Evolutionary conservation across 352 stramenopile species (phyloP), one percentile per base, ranked within the genome.

Genomic region (Peronospora belbahrii): DNA sequence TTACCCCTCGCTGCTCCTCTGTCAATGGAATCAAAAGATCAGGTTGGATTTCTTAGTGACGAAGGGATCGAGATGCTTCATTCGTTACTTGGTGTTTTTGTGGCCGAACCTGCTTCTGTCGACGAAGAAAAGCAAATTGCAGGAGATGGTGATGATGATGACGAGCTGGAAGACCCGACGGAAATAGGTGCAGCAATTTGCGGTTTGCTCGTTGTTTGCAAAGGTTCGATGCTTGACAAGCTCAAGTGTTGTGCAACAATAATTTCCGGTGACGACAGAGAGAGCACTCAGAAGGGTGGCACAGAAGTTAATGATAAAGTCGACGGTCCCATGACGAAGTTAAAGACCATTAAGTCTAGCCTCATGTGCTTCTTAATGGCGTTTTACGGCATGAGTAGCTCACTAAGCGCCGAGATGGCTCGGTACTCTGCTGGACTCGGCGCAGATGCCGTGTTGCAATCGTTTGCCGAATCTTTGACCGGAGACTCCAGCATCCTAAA

Each of bases 381-480:
- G 8, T 87, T 92, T 38, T 92, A 89, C 53, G 80, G 73, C 20
- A 85, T 92, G 59, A 89, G 75, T 28, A 86, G 70, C 46, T 89
- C 77, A 6, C 43, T 87, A 8, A 85, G 73, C 24, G 69, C 72
- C 1, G 80, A 92, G 14, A 48, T 89, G 10, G 74, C 80, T 2
- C 77, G 80, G 2, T 83, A 76, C 34, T 92, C 77, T 0, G 75
- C 80, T 0, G 67, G 88, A 15, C 49, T 85, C 0, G 80, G 80
- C 18, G 75, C 77, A 0, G 70, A 85, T 6, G 71, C 68, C n/a
- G 77, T 92, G 2, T 39, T 92, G 3, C 65, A 65, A 22, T 74
- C 71, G 1, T 92, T 84, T 44, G 39, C 67, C 17, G 56, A 48
- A 5, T 35, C 44, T 1, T 56, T 52, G 11, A 48, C 56, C 8